phyloP scores from a whole-genome alignment of 164 flowering plant species.

The Protea cynaroides region DNA sequence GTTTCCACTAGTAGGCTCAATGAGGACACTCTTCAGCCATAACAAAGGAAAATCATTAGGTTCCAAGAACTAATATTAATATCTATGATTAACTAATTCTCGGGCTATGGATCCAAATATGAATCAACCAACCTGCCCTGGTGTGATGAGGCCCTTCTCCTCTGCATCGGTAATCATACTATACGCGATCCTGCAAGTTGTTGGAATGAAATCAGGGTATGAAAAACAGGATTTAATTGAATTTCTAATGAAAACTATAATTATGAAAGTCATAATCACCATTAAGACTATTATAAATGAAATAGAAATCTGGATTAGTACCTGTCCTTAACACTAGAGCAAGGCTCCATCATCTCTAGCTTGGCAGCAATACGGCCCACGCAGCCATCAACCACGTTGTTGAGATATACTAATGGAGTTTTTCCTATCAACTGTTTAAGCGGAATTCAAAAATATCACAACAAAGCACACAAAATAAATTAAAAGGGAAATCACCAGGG shows the following conservation, averaged over 20 bases:
- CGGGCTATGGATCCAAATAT: too few species aligned
- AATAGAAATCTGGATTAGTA: neutral
- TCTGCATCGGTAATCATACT: constrained; percentile 90
- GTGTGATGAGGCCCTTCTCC: constrained; percentile 68
- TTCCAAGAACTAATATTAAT: neutral
- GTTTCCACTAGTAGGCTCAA: constrained; percentile 45
- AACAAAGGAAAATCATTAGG: neutral
- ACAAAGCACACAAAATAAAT: too few species aligned
- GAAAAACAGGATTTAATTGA: neutral
- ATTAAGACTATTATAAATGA: too few species aligned
- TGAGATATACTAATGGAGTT: constrained; percentile 27
- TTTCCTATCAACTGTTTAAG: constrained; percentile 21
- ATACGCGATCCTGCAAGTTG: constrained; percentile 74
- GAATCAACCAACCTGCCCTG: too few species aligned
- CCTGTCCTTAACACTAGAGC: constrained; percentile 27
- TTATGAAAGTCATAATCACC: neutral
- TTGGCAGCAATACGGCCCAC: constrained; percentile 28
- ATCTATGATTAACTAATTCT: too few species aligned
- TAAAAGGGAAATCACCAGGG: too few species aligned
- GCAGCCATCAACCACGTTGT: constrained; percentile 24
- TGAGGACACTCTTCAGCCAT: constrained; percentile 37
- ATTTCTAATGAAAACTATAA: neutral
- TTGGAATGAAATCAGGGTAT: neutral
- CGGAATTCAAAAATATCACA: neutral
- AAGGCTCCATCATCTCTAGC: constrained; percentile 29